Evolutionary conservation across 2,329 filamentous ascomycete species (phyloP).

Genomic region (Zasmidium cellare): DNA sequence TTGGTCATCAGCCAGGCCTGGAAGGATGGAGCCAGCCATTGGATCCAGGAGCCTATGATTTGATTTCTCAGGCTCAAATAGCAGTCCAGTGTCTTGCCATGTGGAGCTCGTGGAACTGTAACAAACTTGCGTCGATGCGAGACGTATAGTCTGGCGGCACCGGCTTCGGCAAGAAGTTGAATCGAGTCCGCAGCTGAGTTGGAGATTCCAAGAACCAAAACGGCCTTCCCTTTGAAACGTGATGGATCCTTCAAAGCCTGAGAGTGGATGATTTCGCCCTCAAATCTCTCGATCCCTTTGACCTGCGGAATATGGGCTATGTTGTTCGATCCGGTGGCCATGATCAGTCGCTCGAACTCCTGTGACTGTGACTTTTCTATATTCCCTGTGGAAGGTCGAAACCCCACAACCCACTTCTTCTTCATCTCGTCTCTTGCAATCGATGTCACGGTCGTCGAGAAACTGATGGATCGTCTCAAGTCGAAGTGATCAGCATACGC

Average conservation of each 20-base stretch:
- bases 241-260: slow-evolving; percentile 25
- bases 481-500: too few relatives aligned
- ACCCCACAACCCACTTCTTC: slow-evolving; percentile 31
- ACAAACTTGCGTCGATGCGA: background rate
- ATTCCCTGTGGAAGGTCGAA: too few relatives aligned
- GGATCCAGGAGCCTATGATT: too few relatives aligned
- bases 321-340: slow-evolving; percentile 37
- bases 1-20: too few relatives aligned
- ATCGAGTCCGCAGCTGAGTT: slow-evolving; percentile 41
- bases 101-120: too few relatives aligned
- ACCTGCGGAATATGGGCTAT: slow-evolving; percentile 38
- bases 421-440: slow-evolving; percentile 38
- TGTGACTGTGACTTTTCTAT: too few relatives aligned
- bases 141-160: background rate
- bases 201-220: slow-evolving; percentile 47
- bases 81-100: too few relatives aligned
- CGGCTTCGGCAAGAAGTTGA: background rate
- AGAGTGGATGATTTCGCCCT: slow-evolving; percentile 41
- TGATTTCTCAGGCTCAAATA: too few relatives aligned
- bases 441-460: slow-evolving; percentile 42
- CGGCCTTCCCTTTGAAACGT: slow-evolving; percentile 43
- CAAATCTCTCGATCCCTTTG: slow-evolving; percentile 38
- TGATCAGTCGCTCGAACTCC: slow-evolving; percentile 38
- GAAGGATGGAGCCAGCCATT: too few relatives aligned
- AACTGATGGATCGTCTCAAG: background rate